Base-by-base conservation (phyloP, 1,284 basidiomycete species). In the Neolentinus lepideus region DNA sequence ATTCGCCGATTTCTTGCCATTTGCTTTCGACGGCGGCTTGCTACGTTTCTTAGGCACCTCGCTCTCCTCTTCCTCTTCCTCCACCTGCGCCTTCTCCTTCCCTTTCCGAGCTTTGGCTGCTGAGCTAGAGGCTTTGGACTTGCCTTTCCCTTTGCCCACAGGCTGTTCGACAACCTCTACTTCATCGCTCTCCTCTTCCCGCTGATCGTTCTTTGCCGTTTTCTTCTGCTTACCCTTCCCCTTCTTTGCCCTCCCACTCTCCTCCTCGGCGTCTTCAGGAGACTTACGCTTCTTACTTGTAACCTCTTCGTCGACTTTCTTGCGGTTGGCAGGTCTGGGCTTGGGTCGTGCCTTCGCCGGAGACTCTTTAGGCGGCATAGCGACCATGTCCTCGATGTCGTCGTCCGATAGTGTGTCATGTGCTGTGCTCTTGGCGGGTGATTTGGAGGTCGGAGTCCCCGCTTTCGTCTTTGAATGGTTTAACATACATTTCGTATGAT, bases 101-200 rank as follows among this genome's bases (percentile, higher is more conserved):
- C 1, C 58, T 57, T 53, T 29, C 55, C 54, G n/a, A 54, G 57
- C 56, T 2, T 43, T 56, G n/a, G 47, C 57, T 22, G 56, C 59
- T 26, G 50, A 60, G 24, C 56, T 51, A n/a, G 52, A 24, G 14
- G 58, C 48, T 36, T 64, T 66, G 14, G 56, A 55, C 36, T 60
- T 61, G 43, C 58, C 53, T 56, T 61, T 67, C 3, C 60, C 54
- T 53, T 64, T 59, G 29, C 50, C 53, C 24, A 57, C 56, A 1
- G 59, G 55, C 43, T 70, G 68, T 22, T 59, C 27, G 14, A 55
- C 62, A 59, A 19, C 56, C 56, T 57, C 57, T 10, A 59, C 16
- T 55, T 60, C 33, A 56, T 55, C 51, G 36, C 27, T 54, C 61
- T 31, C 38, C 36, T 45, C 52, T 10, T 36, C 31, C 12, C 6